phyloP scores from a whole-genome alignment of 495 filamentous ascomycete genomes.

The Neurospora sp. region DNA sequence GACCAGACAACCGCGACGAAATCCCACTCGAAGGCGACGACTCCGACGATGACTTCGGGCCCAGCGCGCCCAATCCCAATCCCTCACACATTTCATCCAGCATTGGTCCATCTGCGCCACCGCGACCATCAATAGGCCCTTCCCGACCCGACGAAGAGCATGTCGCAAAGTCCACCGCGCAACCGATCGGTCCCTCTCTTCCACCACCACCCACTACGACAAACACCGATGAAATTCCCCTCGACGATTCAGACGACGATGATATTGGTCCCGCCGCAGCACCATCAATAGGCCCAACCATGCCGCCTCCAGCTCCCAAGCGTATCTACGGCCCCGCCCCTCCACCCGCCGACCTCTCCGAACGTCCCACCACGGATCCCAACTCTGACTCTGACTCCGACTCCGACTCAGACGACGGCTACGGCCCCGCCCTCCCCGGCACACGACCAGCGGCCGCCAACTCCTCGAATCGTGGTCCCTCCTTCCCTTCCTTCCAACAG shows the following conservation, averaged over 20 bases:
- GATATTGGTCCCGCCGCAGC: constrained; percentile 9
- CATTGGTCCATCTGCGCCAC: not conserved
- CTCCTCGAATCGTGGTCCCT: constrained; percentile 12
- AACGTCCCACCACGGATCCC: constrained; percentile 25
- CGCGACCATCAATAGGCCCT: constrained; percentile 9
- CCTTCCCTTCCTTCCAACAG: constrained; percentile 7
- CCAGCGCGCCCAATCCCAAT: constrained; percentile 12
- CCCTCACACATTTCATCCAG: not conserved
- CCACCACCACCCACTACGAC: constrained; percentile 7
- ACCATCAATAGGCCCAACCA: constrained; percentile 9
- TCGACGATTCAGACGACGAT: constrained; percentile 15
- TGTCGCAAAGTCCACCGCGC: not conserved
- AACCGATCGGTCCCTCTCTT: constrained; percentile 17
- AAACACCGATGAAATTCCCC: constrained; percentile 23
- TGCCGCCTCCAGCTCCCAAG: constrained; percentile 7
- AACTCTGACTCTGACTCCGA: constrained; percentile 24
- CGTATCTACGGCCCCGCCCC: constrained; percentile 35
- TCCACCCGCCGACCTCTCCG: constrained; percentile 32
- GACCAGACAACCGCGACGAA: constrained; percentile 28
- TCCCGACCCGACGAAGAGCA: not conserved
- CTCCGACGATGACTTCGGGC: constrained; percentile 29
- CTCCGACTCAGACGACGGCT: constrained; percentile 31
- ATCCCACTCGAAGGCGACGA: constrained; percentile 21
- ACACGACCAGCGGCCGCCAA: constrained; percentile 5
- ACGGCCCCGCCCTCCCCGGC: constrained; percentile 73